Evolutionary conservation across 768 basidiomycete genomes (phyloP), one percentile per base, ranked within the genome.

Genomic region (Tylopilus subfusipes): DNA sequence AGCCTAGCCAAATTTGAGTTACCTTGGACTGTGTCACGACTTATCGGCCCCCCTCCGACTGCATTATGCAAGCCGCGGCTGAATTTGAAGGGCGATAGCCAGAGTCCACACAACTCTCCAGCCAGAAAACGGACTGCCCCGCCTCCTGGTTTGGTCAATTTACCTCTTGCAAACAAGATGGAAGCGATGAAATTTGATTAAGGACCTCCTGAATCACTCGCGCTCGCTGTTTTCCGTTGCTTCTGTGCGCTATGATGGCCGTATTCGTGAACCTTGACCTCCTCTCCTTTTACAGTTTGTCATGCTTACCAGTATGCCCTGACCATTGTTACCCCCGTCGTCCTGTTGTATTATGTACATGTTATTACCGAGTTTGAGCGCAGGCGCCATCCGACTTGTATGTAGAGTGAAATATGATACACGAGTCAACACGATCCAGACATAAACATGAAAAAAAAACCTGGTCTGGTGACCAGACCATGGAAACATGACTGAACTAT

Each of bases 41-140:
- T 93, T 24, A 78, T 96, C 45, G 94, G 92, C 4, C 63, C 82
- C 29, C 94, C 94, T 13, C 94, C 94, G 0, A 54, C 78, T 9
- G 73, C 74, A 19, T 71, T 90, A 54, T 77, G 79, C 58, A 87
- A 82, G 68, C 21, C 61, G 53, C 48, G 42, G 18, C 53, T 56
- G n/a, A n/a, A n/a, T 34, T 40, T 68, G 8, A 64, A 59, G 33
- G 48, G 39, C 21, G 61, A 63, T 24, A 51, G 24, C 21, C 57
- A 61, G 16, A 66, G 54, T 54, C 55, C 61, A 5, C 59, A 64
- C 27, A 52, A 31, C 43, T 46, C 72, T 34, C 67, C 73, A 0
- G 59, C 51, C 14, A 67, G 53, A 42, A 73, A 64, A 49, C 57
- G 63, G 42, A 47, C 48, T 29, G 50, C 44, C 19, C 42, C 55